Evolutionary conservation across 2,329 filamentous ascomycete genomes (phyloP).

Genomic region (Fusarium guadeloupense): DNA sequence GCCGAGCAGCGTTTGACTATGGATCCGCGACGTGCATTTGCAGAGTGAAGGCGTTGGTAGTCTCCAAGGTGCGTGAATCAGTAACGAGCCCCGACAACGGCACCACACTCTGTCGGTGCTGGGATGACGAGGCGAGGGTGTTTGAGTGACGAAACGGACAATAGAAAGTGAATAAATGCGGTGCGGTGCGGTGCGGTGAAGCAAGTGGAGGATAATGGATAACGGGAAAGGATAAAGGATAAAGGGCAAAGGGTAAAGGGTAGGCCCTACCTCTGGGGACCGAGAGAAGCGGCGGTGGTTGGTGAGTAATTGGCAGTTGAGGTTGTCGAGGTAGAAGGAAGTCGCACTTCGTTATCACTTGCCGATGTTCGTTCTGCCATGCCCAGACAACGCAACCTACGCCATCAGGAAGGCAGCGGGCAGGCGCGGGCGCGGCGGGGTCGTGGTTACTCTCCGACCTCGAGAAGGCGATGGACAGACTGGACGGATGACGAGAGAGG

Average conservation of each 20-base stretch:
- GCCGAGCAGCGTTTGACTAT: slow-evolving; percentile 8
- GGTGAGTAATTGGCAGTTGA: slow-evolving; percentile 42
- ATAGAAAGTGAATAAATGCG: slow-evolving; percentile 10
- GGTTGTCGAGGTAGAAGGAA: slow-evolving; percentile 54
- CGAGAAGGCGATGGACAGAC: slow-evolving; percentile 28
- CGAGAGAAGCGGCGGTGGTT: slow-evolving; percentile 33
- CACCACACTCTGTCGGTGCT: slow-evolving; percentile 30
- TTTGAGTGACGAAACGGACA: slow-evolving; percentile 12
- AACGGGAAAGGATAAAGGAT: slow-evolving; percentile 22
- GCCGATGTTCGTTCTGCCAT: slow-evolving; percentile 71
- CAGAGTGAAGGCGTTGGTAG: slow-evolving; percentile 25
- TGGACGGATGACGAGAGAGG: slow-evolving; percentile 23
- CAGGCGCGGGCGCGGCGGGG: slow-evolving; percentile 47
- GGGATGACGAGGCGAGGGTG: slow-evolving; percentile 31
- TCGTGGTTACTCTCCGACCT: slow-evolving; percentile 35
- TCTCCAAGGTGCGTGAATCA: slow-evolving; percentile 39
- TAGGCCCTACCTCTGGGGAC: slow-evolving; percentile 42
- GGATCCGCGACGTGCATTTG: slow-evolving; percentile 6
- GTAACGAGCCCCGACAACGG: slow-evolving; percentile 28
- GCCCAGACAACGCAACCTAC: slow-evolving; percentile 70
- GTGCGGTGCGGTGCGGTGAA: too few relatives aligned
- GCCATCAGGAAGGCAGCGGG: slow-evolving; percentile 64
- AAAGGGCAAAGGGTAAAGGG: too few relatives aligned
- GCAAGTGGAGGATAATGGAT: slow-evolving; percentile 25
- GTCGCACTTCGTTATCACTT: slow-evolving; percentile 66